Percentiles rank a stretch among this genome's conserved stretches.
Conservation (phyloP, 305 asterid species). For the Petunia hybrid region DNA sequence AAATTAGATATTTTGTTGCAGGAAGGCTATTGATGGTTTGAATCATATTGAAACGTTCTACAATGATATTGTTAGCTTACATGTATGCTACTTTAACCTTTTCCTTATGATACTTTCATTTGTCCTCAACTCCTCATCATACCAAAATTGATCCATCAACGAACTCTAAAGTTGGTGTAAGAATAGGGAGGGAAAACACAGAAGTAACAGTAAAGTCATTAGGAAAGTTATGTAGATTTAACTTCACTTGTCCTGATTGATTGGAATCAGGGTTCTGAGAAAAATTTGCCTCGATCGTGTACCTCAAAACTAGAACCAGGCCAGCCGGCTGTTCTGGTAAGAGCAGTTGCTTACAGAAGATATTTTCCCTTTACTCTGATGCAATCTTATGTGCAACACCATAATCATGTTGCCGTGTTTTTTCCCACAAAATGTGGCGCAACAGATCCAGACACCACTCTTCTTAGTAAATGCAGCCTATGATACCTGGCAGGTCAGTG, state of each 20-base stretch:
- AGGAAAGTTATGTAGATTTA: no score
- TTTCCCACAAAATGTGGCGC: slow-evolving; percentile 65
- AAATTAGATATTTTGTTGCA: slow-evolving; percentile 24
- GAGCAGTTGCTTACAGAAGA: slow-evolving; percentile 17
- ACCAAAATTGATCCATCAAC: background rate
- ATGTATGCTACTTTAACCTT: slow-evolving; percentile 46
- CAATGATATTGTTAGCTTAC: slow-evolving; percentile 54
- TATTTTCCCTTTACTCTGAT: background rate
- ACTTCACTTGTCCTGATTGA: background rate
- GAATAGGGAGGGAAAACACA: background rate
- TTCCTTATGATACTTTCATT: no score
- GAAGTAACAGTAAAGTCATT: background rate
- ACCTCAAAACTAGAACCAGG: slow-evolving; percentile 69
- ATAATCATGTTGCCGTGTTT: slow-evolving; percentile 59
- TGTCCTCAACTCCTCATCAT: background rate
- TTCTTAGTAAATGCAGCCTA: slow-evolving; percentile 72
- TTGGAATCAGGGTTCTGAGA: slow-evolving; percentile 72
- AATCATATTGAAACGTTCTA: slow-evolving; percentile 51
- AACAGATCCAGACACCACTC: slow-evolving; percentile 57
- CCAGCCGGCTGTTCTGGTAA: slow-evolving; percentile 47
- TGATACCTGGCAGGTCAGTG: slow-evolving; percentile 82
- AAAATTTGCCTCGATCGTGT: slow-evolving; percentile 64
- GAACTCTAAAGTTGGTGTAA: background rate
- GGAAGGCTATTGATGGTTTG: slow-evolving; percentile 58
- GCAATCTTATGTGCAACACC: background rate